Evolutionary conservation across 2,329 filamentous ascomycete genomes (phyloP), one percentile per base, ranked within the genome.

Genomic region (Mycosphaerella arachidis): DNA sequence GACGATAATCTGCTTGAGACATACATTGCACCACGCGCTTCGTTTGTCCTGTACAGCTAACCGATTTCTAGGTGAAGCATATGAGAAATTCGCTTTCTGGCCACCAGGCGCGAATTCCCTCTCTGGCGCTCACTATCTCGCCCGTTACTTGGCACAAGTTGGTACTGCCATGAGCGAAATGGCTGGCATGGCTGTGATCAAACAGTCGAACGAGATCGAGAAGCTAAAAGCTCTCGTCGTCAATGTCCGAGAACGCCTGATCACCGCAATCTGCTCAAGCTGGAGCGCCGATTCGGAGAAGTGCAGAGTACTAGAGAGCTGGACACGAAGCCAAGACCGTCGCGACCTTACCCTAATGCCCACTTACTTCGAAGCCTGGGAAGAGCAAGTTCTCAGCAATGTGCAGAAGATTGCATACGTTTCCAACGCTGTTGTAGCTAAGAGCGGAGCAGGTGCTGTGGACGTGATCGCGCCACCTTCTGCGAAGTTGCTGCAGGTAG

Each of bases 371-470:
- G 82, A 90, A 16, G 85, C 89, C 0, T 96, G 96, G 70, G 92
- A 97, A 71, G 89, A 87, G 57, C 84, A 89, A 6, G 81, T 99
- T 12, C 79, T 99, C 20, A 82, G 81, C 1, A 92, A 92, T 57
- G 89, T 97, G 86, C 94, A 99, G 75, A 96, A 93, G 78, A 95
- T 97, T 56, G 81, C 97, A 30, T 99, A 97, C 73, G 87, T 99
- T 48, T 88, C 90, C 1, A 93, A 97, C 66, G 90, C 91, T 24
- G 92, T 88, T 8, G 87, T 85, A 27, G 56, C 58, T 51, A 66
- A 66, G 60, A 63, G 60, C 50, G 85, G 82, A 51, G 86, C 91
- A 12, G 88, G 85, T 37, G 84, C 86, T 3, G 84, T 82, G 55
- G 87, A 94, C 69, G 92, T 99, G 64, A 86, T 97, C 58, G 84